Conservation (phyloP, 352 stramenopile species). For the Globisporangium camurandrum region DNA sequence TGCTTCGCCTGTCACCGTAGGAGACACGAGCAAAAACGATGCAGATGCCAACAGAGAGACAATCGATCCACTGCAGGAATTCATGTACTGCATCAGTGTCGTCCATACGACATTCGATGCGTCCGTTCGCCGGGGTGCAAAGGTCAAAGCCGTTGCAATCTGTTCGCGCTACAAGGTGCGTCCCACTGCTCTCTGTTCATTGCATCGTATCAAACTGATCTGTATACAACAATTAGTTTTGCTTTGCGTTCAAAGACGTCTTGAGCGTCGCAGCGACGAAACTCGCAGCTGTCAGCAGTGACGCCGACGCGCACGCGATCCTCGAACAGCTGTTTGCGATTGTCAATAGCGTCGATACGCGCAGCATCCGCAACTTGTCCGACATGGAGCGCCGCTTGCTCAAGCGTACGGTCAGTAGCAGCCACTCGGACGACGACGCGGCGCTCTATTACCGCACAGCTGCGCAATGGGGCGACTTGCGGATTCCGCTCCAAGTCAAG, state of each 20-base stretch:
- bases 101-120: slow-evolving; percentile 79
- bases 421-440: slow-evolving; percentile 36
- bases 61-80: slow-evolving; percentile 47
- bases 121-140: slow-evolving; percentile 57
- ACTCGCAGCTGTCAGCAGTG: slow-evolving; percentile 38
- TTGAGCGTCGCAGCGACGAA: slow-evolving; percentile 69
- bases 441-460: slow-evolving; percentile 54
- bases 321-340: slow-evolving; percentile 57
- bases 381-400: slow-evolving; percentile 68
- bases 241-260: slow-evolving; percentile 67
- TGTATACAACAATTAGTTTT: slow-evolving; percentile 27
- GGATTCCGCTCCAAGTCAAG: slow-evolving; percentile 70
- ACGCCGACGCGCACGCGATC: slow-evolving; percentile 30
- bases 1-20: not conserved
- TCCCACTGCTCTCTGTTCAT: not conserved
- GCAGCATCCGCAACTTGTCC: slow-evolving; percentile 48
- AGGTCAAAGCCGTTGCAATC: slow-evolving; percentile 77
- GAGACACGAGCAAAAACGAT: not conserved
- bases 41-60: not conserved
- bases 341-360: slow-evolving; percentile 68
- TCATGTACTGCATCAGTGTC: slow-evolving; percentile 86
- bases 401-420: slow-evolving; percentile 60
- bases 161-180: slow-evolving; percentile 75
- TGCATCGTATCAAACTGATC: not conserved
- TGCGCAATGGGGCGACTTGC: slow-evolving; percentile 49